Evolutionary conservation across 495 filamentous ascomycete species (phyloP), one percentile per base, ranked within the genome.

Genomic region (Hypoxylon subgilvum): DNA sequence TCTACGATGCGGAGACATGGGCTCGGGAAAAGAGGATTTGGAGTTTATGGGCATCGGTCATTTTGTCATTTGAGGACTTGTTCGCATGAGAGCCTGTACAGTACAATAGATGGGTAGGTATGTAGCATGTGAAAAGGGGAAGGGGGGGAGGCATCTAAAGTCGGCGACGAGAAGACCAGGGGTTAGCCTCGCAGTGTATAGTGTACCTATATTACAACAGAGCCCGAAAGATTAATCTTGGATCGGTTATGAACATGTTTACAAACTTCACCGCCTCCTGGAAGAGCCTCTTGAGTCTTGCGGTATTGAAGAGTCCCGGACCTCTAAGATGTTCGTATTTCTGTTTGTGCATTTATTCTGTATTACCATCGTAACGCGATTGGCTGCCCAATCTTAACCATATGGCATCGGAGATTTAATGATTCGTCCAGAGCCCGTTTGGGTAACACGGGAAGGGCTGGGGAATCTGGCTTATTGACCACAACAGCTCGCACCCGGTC

Each of bases 331-430:
- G 17, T 52, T 52, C 52, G 52, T 57, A 50, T 63, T 63, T 18
- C 32, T 41, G 31, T 28, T 34, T 35, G 34, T 34, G 3, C n/a
- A 56, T 56, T 22, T 40, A 41, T 22, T 1, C 5, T 44, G 45
- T 30, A 40, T 60, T 60, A 55, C 49, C 9, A 48, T 9, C 6
- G 28, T 49, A 25, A 45, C 40, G 42, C 31, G 12, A 51, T 40
- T 54, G 46, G 50, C 17, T 57, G 31, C 23, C 36, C 31, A 39
- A 17, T 23, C 18, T 40, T 48, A 30, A 30, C 41, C 45, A 35
- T n/a, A n/a, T n/a, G n/a, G n/a, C 12, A 52, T 67, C 66, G 66
- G 63, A 48, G 50, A 63, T 49, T 67, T 64, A 58, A 62, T 69
- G 56, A 63, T 66, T 69, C 52, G 63, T 62, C 4, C 18, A 39